Base-by-base conservation (phyloP, 106 monocot species). In the Apostasia ramifera region DNA sequence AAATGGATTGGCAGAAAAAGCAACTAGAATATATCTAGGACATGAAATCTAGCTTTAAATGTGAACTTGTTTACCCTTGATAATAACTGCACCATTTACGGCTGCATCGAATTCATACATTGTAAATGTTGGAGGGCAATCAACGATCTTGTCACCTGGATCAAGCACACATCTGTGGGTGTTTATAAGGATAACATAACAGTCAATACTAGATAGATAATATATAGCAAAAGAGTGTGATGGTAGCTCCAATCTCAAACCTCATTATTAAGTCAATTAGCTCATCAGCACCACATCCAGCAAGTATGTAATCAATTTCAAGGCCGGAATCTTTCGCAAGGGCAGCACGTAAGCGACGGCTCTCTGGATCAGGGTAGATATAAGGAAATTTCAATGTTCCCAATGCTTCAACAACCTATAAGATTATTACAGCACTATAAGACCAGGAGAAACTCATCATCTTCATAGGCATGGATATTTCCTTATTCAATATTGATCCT, bases 61-160 rank as follows among this genome's bases (percentile, higher is more conserved):
- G 26, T 26, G 26, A 26, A 48, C 2, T 48, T 48, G 6, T 47
- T 62, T 80, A 98, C 98, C 98, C 64, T 93, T 90, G 58, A 93
- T 84, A 12, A 90, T 87, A n/a, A 81, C 54, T 59, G 98, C 98
- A 12, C 93, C 93, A 82, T 98, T 98, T 2, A 98, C 93, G 13
- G 90, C 85, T 51, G 98, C 98, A 80, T 98, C 98, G 80, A 98
- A 93, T 72, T 90, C 98, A 84, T 98, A 98, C 93, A 93, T 98
- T 26, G 98, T 88, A 83, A 98, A 98, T 73, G 98, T 98, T 64
- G 98, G 98, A 67, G 98, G 98, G 50, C 98, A 98, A 57, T 98
- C 98, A 41, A 98, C 60, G 76, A 98, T 98, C 56, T 90, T 93
- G 50, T 98, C 98, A 62, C 93, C 90, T 70, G 90, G 98, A 73